Evolutionary conservation across 257 asterid genomes (phyloP).

Genomic region (Henckelia pumila): DNA sequence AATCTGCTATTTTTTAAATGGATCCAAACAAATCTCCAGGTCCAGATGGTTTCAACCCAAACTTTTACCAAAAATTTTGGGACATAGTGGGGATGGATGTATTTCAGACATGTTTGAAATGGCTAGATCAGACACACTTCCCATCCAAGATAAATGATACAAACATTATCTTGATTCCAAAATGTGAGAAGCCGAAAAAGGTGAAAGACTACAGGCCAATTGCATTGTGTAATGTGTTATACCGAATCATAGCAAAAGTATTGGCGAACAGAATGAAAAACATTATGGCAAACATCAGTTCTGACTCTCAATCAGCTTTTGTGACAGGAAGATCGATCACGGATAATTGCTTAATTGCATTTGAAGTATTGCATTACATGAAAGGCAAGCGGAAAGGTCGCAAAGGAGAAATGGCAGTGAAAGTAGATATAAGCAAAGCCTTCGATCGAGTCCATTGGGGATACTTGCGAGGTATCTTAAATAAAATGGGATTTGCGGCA

Average conservation of each 20-base stretch:
- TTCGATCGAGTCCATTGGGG: background rate
- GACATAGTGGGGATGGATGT: background rate
- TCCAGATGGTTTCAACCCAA: background rate
- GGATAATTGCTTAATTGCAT: background rate
- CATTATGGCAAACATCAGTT: background rate
- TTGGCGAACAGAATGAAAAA: background rate
- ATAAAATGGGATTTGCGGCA: background rate
- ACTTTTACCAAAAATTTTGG: background rate
- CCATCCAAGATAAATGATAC: background rate
- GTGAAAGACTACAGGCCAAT: background rate
- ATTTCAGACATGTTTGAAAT: background rate
- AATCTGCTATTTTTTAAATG: background rate
- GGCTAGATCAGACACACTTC: background rate
- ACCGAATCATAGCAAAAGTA: background rate
- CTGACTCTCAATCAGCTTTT: background rate
- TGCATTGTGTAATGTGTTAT: background rate
- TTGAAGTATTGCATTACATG: background rate
- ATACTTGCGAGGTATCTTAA: background rate
- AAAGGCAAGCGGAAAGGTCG: background rate
- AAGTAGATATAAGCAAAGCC: background rate
- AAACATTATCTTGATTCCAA: background rate
- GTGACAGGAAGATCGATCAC: background rate
- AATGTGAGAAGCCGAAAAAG: background rate
- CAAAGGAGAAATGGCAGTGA: background rate
- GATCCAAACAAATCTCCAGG: slow-evolving; percentile 4